Conservation (phyloP, 164 flowering plant species). For the Nymphaea thermarum region DNA sequence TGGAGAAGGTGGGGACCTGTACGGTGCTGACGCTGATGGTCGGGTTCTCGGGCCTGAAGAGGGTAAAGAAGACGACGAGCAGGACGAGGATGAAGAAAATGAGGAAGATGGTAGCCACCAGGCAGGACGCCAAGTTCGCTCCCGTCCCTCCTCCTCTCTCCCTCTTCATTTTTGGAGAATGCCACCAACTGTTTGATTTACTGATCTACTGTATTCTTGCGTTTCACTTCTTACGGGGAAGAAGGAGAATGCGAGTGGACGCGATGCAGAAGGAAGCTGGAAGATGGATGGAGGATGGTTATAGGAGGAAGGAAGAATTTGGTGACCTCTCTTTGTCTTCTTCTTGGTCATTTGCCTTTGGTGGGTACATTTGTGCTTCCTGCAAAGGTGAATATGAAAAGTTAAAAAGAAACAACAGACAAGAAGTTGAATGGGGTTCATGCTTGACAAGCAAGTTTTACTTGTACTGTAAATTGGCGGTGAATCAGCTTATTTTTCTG, state of each 20-base stretch:
- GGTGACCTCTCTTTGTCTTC: too few species aligned
- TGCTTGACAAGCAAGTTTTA: not conserved
- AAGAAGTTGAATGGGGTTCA: not conserved
- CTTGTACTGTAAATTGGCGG: not conserved
- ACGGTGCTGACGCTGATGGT: slow-evolving; percentile 53
- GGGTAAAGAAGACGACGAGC: slow-evolving; percentile 70
- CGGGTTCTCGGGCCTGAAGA: slow-evolving; percentile 78
- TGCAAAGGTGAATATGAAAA: not conserved
- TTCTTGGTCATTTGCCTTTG: not conserved
- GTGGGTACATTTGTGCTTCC: not conserved
- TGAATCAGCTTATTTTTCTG: not conserved
- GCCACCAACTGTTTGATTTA: too few species aligned
- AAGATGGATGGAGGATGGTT: not conserved
- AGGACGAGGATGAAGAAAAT: slow-evolving; percentile 41
- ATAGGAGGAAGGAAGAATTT: not conserved
- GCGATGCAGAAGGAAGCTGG: not conserved
- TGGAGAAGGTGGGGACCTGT: slow-evolving; percentile 66
- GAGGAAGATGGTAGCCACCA: slow-evolving; percentile 73
- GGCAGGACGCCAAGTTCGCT: slow-evolving; percentile 79
- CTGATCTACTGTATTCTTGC: not conserved
- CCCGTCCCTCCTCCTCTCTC: slow-evolving; percentile 7
- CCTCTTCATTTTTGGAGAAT: not conserved
- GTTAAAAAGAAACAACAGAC: not conserved
- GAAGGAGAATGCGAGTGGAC: not conserved
- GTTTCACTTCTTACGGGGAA: not conserved